Evolutionary conservation across 2,329 filamentous ascomycete species (phyloP), one percentile per base, ranked within the genome.

Genomic region (Diaporthe destruens): DNA sequence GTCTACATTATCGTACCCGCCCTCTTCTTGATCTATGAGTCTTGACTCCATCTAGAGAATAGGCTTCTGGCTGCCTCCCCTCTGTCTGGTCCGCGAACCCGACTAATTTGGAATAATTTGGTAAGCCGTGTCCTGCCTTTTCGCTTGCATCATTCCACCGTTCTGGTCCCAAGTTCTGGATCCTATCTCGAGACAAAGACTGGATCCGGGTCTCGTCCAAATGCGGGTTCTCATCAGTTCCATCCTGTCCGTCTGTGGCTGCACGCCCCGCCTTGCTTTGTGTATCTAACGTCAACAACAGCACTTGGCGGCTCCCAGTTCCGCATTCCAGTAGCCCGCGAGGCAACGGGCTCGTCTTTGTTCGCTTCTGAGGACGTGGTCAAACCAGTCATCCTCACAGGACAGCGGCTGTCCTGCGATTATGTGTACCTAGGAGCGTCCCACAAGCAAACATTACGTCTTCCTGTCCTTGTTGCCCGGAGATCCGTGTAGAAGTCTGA

Each of bases 231-330:
- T 47, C 25, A 7, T 63, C 36, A 47, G 23, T 25, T 39, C 63
- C 49, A 25, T 42, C 6, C 56, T 47, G 42, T 67, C 59, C 39
- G 34, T 47, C 39, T 29, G 32, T 57, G 25, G 54, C 29, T 53
- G 44, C 56, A 44, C 61, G 32, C 55, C 67, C 42, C 55, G 16
- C 61, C 67, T 61, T 32, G 18, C 55, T 39, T 70, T 70, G 55
- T 70, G 67, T 59, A 11, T 61, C 67, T 70, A 61, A 59, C 23
- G 44, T 54, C 67, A 61, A 53, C 25, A 39, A 23, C 67, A 61
- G 55, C 51, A 53, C 44, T 56, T 44, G 36, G 44, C 44, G 34
- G 39, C 69, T 36, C 12, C 42, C 51, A 47, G 12, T 66, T 53
- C 29, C 36, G 59, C 44, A 67, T 67, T 67, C 57, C 49, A 65